Percentiles rank a stretch among this genome's conserved stretches.
Evolutionary conservation across 2,329 filamentous ascomycete species (phyloP).

Genomic region (Colletotrichum sp.): DNA sequence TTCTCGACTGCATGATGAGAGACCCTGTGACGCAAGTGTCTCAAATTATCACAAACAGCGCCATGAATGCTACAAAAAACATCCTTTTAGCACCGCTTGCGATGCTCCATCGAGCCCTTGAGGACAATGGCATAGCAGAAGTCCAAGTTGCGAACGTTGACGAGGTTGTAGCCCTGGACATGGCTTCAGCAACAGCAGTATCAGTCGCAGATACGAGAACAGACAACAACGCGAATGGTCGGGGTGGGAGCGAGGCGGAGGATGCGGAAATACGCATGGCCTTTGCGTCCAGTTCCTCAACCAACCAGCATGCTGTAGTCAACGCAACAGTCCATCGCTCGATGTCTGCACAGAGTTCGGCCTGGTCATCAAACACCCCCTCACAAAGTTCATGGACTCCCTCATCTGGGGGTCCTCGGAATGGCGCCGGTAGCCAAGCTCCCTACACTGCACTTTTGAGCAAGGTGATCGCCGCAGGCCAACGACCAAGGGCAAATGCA

Average conservation of each 20-base stretch:
- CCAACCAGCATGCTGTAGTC: no score
- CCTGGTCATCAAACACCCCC: no score
- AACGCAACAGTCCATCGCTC: no score
- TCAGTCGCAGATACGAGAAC: no score
- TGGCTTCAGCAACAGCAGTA: no score
- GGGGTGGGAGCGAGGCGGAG: no score
- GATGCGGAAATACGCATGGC: no score
- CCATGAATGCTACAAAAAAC: background rate
- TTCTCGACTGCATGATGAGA: conserved; percentile 40
- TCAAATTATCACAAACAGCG: background rate
- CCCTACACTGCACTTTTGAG: background rate
- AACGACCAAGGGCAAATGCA: background rate
- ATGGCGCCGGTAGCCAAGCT: background rate
- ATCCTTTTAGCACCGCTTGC: background rate
- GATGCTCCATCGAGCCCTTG: background rate
- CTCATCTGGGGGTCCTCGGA: background rate
- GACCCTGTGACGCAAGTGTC: conserved; percentile 20
- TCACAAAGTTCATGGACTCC: background rate
- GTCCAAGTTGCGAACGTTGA: background rate
- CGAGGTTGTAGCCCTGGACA: background rate
- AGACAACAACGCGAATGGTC: no score
- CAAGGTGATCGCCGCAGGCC: background rate
- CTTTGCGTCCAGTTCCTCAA: no score
- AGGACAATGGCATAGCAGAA: background rate
- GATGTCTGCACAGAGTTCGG: no score